phyloP scores from a whole-genome alignment of 305 asterid genomes.

The Solanum chacoense region DNA sequence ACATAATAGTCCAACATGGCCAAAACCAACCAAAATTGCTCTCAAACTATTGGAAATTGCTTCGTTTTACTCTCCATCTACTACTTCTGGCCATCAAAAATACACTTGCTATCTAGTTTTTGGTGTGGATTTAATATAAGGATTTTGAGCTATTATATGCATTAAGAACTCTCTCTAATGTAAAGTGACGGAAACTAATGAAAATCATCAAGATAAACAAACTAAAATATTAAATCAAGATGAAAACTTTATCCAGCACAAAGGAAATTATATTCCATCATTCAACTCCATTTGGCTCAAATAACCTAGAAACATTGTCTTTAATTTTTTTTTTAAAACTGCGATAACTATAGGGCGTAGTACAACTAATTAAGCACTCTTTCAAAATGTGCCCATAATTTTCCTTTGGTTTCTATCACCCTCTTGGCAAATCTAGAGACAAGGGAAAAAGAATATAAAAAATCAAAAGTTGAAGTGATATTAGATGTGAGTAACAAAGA shows the following conservation, averaged over 20 bases:
- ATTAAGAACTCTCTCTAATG: neutral
- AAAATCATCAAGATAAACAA: neutral
- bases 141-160: neutral
- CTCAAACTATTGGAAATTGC: too few species aligned
- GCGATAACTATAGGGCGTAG: neutral
- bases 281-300: neutral
- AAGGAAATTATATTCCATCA: neutral
- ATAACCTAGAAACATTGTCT: neutral
- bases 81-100: too few species aligned
- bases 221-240: neutral
- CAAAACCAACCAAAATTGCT: too few species aligned
- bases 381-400: constrained; percentile 4
- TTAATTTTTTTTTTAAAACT: neutral
- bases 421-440: constrained; percentile 68
- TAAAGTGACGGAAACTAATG: neutral
- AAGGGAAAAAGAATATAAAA: neutral
- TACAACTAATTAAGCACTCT: neutral
- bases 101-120: too few species aligned
- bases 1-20: too few species aligned
- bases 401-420: constrained; percentile 57
- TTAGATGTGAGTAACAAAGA: neutral
- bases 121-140: neutral
- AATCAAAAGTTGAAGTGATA: neutral
- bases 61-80: too few species aligned
- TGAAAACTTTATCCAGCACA: neutral